Conservation (phyloP, 768 basidiomycete species). For the Agrocybe pediades region DNA sequence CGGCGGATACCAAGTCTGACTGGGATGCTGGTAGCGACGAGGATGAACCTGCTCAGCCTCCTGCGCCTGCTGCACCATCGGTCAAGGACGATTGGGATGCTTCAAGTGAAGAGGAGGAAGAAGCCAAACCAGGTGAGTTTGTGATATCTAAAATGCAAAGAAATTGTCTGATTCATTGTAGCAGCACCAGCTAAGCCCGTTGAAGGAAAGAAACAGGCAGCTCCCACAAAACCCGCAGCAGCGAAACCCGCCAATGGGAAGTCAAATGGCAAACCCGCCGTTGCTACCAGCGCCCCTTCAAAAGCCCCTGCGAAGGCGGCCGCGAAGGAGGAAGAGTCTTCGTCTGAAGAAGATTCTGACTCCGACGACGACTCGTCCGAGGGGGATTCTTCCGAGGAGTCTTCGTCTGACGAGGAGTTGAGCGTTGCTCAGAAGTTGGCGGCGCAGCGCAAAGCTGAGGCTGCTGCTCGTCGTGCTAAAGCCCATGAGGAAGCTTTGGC, state of each 20-base stretch:
- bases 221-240: slow-evolving; percentile 5
- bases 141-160: not conserved
- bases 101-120: slow-evolving; percentile 47
- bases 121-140: slow-evolving; percentile 3
- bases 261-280: not conserved
- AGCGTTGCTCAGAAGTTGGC: slow-evolving; percentile 67
- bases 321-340: slow-evolving; percentile 31
- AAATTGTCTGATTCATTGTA: not conserved
- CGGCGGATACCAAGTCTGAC: slow-evolving; percentile 34
- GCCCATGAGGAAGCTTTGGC: slow-evolving; percentile 86
- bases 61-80: slow-evolving; percentile 21
- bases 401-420: slow-evolving; percentile 64
- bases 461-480: slow-evolving; percentile 77
- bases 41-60: slow-evolving; percentile 31
- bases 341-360: slow-evolving; percentile 42
- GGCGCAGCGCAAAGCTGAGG: slow-evolving; percentile 77
- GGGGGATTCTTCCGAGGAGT: slow-evolving; percentile 52
- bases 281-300: slow-evolving; percentile 26
- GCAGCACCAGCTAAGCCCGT: slow-evolving; percentile 3
- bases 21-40: slow-evolving; percentile 78
- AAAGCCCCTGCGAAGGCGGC: slow-evolving; percentile 29
- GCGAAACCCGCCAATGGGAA: slow-evolving; percentile 14
- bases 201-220: not conserved
- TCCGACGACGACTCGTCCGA: slow-evolving; percentile 42
- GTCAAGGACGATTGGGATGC: slow-evolving; percentile 55